Evolutionary conservation across 441 rosid genomes (phyloP).

Genomic region (Adansonia gregorii): DNA sequence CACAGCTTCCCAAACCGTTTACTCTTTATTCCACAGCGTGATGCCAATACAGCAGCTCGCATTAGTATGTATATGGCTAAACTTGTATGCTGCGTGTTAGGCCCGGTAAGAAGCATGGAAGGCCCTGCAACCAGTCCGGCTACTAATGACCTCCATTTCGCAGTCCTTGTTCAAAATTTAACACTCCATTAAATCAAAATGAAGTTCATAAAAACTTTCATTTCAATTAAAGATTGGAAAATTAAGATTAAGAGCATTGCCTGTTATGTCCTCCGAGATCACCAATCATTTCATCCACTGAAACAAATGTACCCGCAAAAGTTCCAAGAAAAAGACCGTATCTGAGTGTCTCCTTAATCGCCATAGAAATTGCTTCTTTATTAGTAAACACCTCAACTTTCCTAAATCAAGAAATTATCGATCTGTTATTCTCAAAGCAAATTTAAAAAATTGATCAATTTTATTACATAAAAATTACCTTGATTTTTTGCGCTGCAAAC

Average conservation of each 20-base stretch:
- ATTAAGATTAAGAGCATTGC: constrained; percentile 38
- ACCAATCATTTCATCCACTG: constrained; percentile 78
- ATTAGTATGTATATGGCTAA: constrained; percentile 85
- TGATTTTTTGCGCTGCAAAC: constrained; percentile 62
- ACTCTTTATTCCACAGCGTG: constrained; percentile 93
- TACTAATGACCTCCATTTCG: constrained; percentile 80
- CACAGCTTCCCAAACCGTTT: constrained; percentile 70
- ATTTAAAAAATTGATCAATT: background rate
- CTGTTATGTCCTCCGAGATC: constrained; percentile 73
- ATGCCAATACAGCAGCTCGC: constrained; percentile 95
- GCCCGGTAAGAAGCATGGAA: constrained; percentile 87
- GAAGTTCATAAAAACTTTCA: constrained; percentile 23
- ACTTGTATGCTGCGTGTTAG: constrained; percentile 77
- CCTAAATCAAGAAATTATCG: constrained; percentile 37
- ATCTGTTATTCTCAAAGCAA: background rate
- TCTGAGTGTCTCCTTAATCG: constrained; percentile 80
- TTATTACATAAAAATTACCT: constrained; percentile 38
- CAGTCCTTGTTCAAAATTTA: constrained; percentile 56
- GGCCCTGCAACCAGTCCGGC: constrained; percentile 95
- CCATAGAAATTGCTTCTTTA: constrained; percentile 67
- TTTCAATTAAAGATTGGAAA: constrained; percentile 1
- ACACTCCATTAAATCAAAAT: constrained; percentile 25
- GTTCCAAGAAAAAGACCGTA: constrained; percentile 93
- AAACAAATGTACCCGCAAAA: constrained; percentile 84
- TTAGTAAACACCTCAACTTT: constrained; percentile 59